These are phyloP conservation scores for Rhododendron williamsianum DNA, from an alignment of 148 eudicot genomes.

Conservation along the genomic window DNA sequence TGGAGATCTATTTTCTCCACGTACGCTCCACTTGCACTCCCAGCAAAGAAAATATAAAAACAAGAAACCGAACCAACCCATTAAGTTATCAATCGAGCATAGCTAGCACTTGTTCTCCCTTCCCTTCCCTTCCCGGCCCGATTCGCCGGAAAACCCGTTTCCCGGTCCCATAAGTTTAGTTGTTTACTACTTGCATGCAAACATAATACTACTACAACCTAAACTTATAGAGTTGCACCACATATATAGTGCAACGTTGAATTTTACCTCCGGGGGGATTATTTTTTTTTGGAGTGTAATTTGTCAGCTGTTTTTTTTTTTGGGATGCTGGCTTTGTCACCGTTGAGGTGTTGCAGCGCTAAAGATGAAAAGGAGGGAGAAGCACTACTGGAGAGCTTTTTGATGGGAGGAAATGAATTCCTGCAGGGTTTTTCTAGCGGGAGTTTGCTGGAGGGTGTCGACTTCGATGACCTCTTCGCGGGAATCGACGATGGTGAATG, in stretches of 20 bases:
- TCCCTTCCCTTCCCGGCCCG: neutral
- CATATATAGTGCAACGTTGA: neutral
- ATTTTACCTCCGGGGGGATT: neutral
- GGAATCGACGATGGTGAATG: slow-evolving; percentile 25
- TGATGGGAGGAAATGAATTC: slow-evolving; percentile 28
- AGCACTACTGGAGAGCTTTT: slow-evolving; percentile 14
- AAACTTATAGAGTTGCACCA: neutral
- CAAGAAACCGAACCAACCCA: slow-evolving; percentile 15
- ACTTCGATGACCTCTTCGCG: slow-evolving; percentile 51
- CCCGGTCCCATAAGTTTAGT: neutral
- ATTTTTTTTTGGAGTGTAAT: neutral
- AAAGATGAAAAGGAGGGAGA: slow-evolving; percentile 32
- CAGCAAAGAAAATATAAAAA: neutral
- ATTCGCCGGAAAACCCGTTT: neutral
- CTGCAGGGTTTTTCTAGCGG: slow-evolving; percentile 25
- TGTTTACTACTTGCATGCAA: neutral
- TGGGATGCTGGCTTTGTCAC: slow-evolving; percentile 45
- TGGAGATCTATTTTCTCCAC: slow-evolving; percentile 7
- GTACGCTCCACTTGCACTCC: slow-evolving; percentile 3
- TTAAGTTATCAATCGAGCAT: neutral
- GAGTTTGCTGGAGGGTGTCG: slow-evolving; percentile 41
- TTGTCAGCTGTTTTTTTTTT: neutral
- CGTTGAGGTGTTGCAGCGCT: slow-evolving; percentile 13
- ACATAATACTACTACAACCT: neutral
- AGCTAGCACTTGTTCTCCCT: neutral